Conservation (phyloP, 345 rosid genomes). For the Eucalyptus fibrosa region DNA sequence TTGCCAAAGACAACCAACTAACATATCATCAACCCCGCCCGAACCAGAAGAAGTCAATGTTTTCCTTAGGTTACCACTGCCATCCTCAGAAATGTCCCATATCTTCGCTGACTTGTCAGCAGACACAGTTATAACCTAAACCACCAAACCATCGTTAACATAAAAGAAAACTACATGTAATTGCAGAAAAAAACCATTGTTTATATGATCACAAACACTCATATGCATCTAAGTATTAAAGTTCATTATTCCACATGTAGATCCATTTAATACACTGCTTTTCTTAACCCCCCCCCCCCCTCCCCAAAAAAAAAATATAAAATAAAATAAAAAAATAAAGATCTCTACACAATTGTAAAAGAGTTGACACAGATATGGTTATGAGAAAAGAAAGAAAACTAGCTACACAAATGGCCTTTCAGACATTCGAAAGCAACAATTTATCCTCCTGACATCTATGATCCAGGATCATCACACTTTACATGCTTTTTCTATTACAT, state of each 20-base stretch:
- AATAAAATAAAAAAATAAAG: neutral
- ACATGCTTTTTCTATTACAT: neutral
- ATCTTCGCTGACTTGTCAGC: slow-evolving; percentile 97
- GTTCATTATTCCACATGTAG: neutral
- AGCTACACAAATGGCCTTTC: neutral
- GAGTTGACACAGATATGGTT: neutral
- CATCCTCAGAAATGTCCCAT: slow-evolving; percentile 77
- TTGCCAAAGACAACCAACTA: slow-evolving; percentile 95
- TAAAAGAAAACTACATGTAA: neutral
- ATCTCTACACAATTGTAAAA: neutral
- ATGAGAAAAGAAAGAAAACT: neutral
- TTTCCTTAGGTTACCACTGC: slow-evolving; percentile 54
- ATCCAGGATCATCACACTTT: neutral
- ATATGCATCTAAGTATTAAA: neutral
- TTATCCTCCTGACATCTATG: neutral
- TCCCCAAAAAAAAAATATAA: no score
- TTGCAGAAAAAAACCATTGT: neutral
- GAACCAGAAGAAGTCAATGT: slow-evolving; percentile 55
- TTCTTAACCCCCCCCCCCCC: neutral
- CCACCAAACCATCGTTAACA: neutral
- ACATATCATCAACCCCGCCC: slow-evolving; percentile 90
- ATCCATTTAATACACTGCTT: neutral
- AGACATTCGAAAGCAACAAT: neutral
- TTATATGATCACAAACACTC: neutral
- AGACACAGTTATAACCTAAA: slow-evolving; percentile 77